Evolutionary conservation across 2,329 filamentous ascomycete genomes (phyloP).

Genomic region (Stylonectria norvegica): DNA sequence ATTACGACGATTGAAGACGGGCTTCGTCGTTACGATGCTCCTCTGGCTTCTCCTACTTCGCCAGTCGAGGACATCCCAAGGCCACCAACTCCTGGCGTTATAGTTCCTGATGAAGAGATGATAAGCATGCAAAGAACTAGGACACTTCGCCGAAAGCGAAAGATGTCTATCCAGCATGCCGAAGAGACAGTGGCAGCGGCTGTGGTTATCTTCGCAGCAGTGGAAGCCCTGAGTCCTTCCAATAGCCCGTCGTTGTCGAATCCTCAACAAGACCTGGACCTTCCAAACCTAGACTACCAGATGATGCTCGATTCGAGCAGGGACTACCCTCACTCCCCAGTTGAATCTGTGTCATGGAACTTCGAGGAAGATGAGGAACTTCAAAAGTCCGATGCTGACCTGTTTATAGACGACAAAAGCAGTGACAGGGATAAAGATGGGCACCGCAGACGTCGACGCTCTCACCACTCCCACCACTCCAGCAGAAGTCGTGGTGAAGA

Average conservation of each 20-base stretch:
- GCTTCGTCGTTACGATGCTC: slow-evolving; percentile 14
- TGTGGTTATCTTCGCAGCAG: slow-evolving; percentile 52
- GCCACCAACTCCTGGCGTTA: slow-evolving; percentile 45
- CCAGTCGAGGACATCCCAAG: slow-evolving; percentile 17
- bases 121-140: slow-evolving; percentile 39
- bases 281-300: slow-evolving; percentile 27
- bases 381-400: slow-evolving; percentile 52
- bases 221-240: slow-evolving; percentile 44
- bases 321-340: slow-evolving; percentile 31
- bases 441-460: slow-evolving; percentile 41
- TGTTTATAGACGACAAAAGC: slow-evolving; percentile 50
- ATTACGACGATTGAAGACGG: slow-evolving; percentile 11
- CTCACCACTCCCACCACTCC: slow-evolving; percentile 35
- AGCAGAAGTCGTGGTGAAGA: slow-evolving; percentile 32
- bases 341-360: slow-evolving; percentile 31
- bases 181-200: slow-evolving; percentile 54
- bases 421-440: slow-evolving; percentile 39
- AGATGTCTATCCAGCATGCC: slow-evolving; percentile 42
- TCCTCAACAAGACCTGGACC: slow-evolving; percentile 20
- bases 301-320: slow-evolving; percentile 23
- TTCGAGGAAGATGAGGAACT: slow-evolving; percentile 39
- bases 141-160: slow-evolving; percentile 44
- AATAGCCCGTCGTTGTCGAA: slow-evolving; percentile 22
- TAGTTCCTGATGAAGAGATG: slow-evolving; percentile 42
- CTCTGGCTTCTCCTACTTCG: slow-evolving; percentile 7